Percentiles rank a stretch among this genome's conserved stretches.
These are phyloP conservation scores for Dipodascus albidus DNA, from an alignment of 805 yeast genomes.

Conservation along the genomic window DNA sequence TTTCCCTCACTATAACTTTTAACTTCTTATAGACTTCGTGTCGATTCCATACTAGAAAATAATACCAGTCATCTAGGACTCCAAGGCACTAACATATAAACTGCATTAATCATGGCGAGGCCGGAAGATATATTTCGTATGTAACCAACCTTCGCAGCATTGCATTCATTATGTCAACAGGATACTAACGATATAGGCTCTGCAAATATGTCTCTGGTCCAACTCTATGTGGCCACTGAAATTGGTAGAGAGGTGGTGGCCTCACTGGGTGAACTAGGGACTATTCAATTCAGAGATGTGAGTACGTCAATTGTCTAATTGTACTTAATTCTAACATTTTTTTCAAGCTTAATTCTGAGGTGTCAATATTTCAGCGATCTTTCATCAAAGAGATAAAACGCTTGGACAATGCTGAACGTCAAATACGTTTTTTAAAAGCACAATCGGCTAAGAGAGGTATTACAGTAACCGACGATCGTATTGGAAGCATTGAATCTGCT, in stretches of 20 bases:
- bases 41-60: too few relatives aligned
- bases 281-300: constrained; percentile 73
- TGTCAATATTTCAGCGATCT: constrained; percentile 74
- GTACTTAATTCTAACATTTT: not conserved
- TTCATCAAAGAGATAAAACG: constrained; percentile 79
- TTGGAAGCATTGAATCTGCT: constrained; percentile 13
- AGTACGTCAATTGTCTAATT: constrained; percentile 2
- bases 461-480: constrained; percentile 6
- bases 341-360: constrained; percentile 48
- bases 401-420: constrained; percentile 75
- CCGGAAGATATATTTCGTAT: constrained; percentile 18
- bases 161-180: not conserved
- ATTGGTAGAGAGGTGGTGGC: constrained; percentile 75
- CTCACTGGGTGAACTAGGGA: constrained; percentile 70
- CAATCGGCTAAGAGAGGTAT: constrained; percentile 22
- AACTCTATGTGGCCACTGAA: constrained; percentile 82
- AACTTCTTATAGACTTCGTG: not conserved
- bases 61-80: not conserved
- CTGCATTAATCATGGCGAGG: constrained; percentile 5
- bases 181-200: constrained; percentile 39
- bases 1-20: not conserved
- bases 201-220: constrained; percentile 94
- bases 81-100: not conserved
- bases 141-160: constrained; percentile 3
- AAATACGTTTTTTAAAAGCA: constrained; percentile 36